Base-by-base conservation (phyloP, 306 rosid genomes). In the Crataegus laevigata region DNA sequence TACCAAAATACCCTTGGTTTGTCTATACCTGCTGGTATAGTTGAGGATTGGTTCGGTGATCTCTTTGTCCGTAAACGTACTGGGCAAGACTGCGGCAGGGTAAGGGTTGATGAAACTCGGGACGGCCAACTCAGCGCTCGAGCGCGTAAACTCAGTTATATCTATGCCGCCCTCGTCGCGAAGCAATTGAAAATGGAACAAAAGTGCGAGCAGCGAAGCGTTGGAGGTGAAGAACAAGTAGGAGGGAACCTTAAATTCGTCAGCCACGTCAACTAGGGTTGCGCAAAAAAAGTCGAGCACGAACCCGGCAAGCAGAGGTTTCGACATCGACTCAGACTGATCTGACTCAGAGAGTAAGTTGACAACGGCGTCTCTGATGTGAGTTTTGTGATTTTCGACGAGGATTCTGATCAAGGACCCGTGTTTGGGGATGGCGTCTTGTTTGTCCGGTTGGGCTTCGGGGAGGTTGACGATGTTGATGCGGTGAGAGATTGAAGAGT, bases 1-100 rank as follows among this genome's bases (percentile, higher is more conserved):
- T 22, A 90, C 84, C 24, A 90, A 51, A 26, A 87, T 11, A 4
- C 91, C 96, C 28, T 79, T 74, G 14, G 80, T 66, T 32, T 66
- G 38, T 75, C 82, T 83, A 3, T 36, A 47, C 45, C 85, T 70
- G 21, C 22, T 42, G 0, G 40, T n/a, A 7, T 4, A 52, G 17
- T 22, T 12, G 18, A 77, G 0, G 22, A 82, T 24, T 6, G n/a
- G 0, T 2, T 26, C 1, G 3, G 75, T 68, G 34, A 3, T 4
- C 3, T 17, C 72, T 7, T 63, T 68, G 4, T 54, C 52, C n/a
- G 69, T 10, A 0, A 17, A 19, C 1, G n/a, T 4, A 7, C 9
- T 1, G 0, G 85, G 88, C 36, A 79, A 28, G 22, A 66, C 71
- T 3, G 7, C 70, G 25, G 69, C 25, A 4, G 86, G 84, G 59